Conservation (phyloP, 176 grass and related monocot genomes). For the Tillandsia fasciculata region DNA sequence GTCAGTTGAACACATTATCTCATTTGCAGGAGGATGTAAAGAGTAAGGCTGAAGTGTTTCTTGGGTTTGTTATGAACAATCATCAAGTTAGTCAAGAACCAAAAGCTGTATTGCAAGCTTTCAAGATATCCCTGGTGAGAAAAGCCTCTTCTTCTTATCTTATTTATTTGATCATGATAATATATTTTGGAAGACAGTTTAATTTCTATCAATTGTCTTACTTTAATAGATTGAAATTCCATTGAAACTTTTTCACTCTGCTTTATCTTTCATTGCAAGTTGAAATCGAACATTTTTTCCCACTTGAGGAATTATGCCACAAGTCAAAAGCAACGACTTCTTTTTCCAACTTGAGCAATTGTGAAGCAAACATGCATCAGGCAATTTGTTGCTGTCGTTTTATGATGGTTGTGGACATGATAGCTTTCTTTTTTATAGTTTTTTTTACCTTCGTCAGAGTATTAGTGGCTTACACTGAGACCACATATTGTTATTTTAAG, state of each 20-base stretch:
- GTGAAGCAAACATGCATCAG: neutral
- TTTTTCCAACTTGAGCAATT: neutral
- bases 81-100: constrained; percentile 66
- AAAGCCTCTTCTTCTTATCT: neutral
- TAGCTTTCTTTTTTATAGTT: neutral
- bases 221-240: too few relatives aligned
- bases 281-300: too few relatives aligned
- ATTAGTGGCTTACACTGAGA: neutral
- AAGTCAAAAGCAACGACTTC: too few relatives aligned
- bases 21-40: constrained; percentile 52
- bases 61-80: constrained; percentile 88
- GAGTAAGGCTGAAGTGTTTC: constrained; percentile 52
- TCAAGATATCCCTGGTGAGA: constrained; percentile 89
- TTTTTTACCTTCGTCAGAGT: neutral
- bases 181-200: neutral
- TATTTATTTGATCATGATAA: neutral
- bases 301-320: too few relatives aligned
- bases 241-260: too few relatives aligned
- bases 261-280: too few relatives aligned
- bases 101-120: constrained; percentile 67
- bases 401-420: neutral
- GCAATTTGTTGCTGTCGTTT: neutral
- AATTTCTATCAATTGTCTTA: too few relatives aligned
- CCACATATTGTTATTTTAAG: too few relatives aligned
- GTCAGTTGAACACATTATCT: constrained; percentile 5